Evolutionary conservation across 345 rosid genomes (phyloP).

Genomic region (Eucalyptus coolabah): DNA sequence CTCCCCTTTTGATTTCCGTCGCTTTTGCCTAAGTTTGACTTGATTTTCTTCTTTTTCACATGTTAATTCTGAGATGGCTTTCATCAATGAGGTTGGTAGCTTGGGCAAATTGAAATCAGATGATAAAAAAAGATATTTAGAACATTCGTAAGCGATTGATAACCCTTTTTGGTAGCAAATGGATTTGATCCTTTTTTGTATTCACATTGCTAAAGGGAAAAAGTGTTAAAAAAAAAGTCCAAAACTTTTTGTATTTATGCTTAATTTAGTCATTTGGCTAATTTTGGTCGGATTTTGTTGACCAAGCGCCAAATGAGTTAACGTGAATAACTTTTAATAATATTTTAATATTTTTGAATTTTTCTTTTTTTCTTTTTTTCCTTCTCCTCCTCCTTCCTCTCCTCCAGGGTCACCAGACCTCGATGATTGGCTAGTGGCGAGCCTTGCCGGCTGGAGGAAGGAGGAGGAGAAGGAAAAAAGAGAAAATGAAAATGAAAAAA

Average conservation of each 20-base stretch:
- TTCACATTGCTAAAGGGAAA: not conserved
- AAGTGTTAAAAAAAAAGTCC: no score
- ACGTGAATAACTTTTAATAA: no score
- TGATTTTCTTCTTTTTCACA: not conserved
- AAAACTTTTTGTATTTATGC: fast-evolving
- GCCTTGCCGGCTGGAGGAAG: no score
- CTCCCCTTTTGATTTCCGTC: not conserved
- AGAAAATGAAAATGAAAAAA: no score
- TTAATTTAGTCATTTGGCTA: no score
- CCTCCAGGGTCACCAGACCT: fast-evolving
- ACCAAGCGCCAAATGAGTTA: fast-evolving
- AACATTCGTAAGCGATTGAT: not conserved
- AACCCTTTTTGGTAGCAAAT: not conserved
- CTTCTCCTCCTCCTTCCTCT: no score
- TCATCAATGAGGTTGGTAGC: not conserved
- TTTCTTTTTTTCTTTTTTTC: fast-evolving
- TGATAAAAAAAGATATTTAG: not conserved
- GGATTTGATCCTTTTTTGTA: not conserved
- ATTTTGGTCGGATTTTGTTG: no score
- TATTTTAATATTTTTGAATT: no score
- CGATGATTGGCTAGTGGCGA: no score
- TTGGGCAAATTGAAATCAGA: not conserved
- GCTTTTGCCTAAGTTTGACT: not conserved
- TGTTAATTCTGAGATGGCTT: not conserved
- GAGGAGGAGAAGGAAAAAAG: no score